Evolutionary conservation across 352 stramenopile species (phyloP), one percentile per base, ranked within the genome.

Genomic region (Phytopythium mirpurense): DNA sequence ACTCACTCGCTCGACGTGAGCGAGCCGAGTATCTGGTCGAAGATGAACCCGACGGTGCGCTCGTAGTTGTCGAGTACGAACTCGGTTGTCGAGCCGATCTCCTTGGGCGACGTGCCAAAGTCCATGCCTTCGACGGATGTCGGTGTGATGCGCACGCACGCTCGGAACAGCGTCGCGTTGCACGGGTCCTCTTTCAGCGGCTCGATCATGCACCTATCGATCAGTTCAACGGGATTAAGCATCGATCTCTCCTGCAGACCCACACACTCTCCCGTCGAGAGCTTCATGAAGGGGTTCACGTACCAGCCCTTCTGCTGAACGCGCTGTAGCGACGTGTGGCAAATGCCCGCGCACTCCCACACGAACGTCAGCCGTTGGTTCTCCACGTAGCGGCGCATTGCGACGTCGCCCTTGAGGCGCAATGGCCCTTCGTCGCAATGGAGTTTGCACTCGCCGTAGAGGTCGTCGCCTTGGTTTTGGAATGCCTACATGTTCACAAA

Each of bases 231-330:
- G 15, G 8, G 18, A 19, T 34, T n/a, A 57, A n/a, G n/a, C n/a
- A n/a, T n/a, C n/a, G n/a, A n/a, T n/a, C n/a, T n/a, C n/a, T n/a
- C n/a, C n/a, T n/a, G n/a, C n/a, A n/a, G n/a, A 55, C 32, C n/a
- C 5, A 37, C 31, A 27, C 3, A 31, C 36, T 37, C 2, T 7
- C 1, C 11, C 36, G 2, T 5, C 31, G 32, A n/a, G n/a, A n/a
- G n/a, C n/a, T 11, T 10, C 2, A 3, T 18, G 7, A 21, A 2
- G 18, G 18, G 2, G 19, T 36, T 19, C 16, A 63, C 63, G 10
- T 45, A 82, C 73, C 70, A 84, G 68, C 70, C 70, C 67, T 74
- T 84, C 36, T 81, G 65, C 44, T 62, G 63, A 15, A 84, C 37
- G 12, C 62, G 65, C n/a, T 76, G 66, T 0, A 50, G 31, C 0